Conservation (phyloP, 1,284 basidiomycete genomes). For the Rhodotorula glutinis region DNA sequence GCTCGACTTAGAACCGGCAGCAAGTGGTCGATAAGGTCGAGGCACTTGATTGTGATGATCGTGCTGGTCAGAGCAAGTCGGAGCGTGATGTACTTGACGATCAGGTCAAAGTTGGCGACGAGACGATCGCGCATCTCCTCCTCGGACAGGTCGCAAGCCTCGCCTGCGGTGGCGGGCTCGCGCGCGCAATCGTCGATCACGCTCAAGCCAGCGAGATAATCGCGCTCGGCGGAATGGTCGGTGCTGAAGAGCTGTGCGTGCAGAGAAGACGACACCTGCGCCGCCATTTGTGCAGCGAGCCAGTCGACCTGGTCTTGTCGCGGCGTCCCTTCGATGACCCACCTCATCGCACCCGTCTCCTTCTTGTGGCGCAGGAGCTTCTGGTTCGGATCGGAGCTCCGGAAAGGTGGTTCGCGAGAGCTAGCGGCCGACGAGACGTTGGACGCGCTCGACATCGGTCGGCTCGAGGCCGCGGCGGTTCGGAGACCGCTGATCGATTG, state of each 20-base stretch:
- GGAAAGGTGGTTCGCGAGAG: conserved; percentile 59
- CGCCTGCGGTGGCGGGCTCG: conserved; percentile 58
- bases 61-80: conserved; percentile 91
- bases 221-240: conserved; percentile 93
- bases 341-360: conserved; percentile 59
- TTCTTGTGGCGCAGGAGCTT: conserved; percentile 72
- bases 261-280: conserved; percentile 71
- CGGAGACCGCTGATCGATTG: conserved; percentile 42
- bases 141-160: conserved; percentile 56
- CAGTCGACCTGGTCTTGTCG: conserved; percentile 75
- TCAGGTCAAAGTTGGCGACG: conserved; percentile 84
- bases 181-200: conserved; percentile 67
- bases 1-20: conserved; percentile 65
- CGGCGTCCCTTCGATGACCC: conserved; percentile 67
- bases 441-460: conserved; percentile 44
- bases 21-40: conserved; percentile 81
- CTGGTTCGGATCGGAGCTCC: conserved; percentile 65
- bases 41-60: conserved; percentile 79
- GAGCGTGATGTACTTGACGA: conserved; percentile 90
- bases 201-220: conserved; percentile 75
- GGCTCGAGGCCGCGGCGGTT: conserved; percentile 41
- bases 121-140: conserved; percentile 67
- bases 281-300: conserved; percentile 88
- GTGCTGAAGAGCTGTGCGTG: conserved; percentile 84
- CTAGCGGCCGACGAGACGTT: conserved; percentile 51